Base-by-base conservation (phyloP, 805 yeast species). In the Limtongia smithiae region DNA sequence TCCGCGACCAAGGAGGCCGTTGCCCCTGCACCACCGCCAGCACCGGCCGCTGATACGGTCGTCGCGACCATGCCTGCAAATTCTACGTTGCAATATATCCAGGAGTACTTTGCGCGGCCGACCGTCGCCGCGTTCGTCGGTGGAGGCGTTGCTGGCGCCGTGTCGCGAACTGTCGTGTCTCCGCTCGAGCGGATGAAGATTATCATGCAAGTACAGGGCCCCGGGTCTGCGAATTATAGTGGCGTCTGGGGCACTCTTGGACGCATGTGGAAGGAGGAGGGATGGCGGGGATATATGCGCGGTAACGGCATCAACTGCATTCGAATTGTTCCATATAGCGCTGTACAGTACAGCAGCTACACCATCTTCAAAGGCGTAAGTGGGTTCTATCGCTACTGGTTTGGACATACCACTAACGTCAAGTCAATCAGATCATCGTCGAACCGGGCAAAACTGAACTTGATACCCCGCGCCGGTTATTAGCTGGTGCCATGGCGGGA, bases 121-220 rank as follows among this genome's bases (percentile, higher is more conserved):
- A 61, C 68, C 11, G 76, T 77, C 28, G 74, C 88, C 1, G 87
- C 97, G 1, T 88, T 91, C 62, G 72, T 90, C 24, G 97, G 96
- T 5, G 98, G 98, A 48, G 96, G 97, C 45, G 75, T 85, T 0
- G 98, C 97, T 0, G 98, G 97, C 50, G 97, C 96, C 22, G 81
- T 90, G 28, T 85, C 95, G 1, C 73, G 97, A 46, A 91, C 97
- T 0, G 87, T 85, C 1, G 96, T 90, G 4, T 86, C 96, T 11
- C 98, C 98, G 1, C 81, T 91, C 68, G 98, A 91, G 66, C 73
- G 98, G 59, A 94, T 93, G 59, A 91, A 91, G 68, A 93, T 93
- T 55, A 68, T 91, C 22, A 79, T 89, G 60, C 98, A 91, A 68
- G 81, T 93, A 31, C 97, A 91, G 67, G 93, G 85, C 9, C 71